Evolutionary conservation across 495 filamentous ascomycete genomes (phyloP).

Genomic region (Aspergillus diversus): DNA sequence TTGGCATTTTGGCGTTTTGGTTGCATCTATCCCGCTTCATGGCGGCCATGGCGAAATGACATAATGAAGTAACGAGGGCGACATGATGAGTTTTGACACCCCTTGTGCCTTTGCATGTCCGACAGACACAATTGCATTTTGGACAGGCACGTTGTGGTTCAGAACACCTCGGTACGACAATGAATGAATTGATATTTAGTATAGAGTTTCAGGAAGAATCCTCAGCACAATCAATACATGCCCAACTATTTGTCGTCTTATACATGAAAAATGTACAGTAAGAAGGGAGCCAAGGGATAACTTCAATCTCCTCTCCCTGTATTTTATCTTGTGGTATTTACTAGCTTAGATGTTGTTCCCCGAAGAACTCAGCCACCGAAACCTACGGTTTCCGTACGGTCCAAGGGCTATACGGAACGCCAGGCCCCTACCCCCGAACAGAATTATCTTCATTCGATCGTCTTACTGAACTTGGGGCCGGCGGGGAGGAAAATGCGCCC

Average conservation of each 20-base stretch:
- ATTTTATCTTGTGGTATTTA: no score
- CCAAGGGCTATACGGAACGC: no score
- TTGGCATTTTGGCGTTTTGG: slow-evolving; percentile 43
- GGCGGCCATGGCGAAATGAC: slow-evolving; percentile 39
- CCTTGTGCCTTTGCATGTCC: slow-evolving; percentile 16
- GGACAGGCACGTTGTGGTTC: slow-evolving; percentile 18
- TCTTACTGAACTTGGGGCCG: slow-evolving; percentile 34
- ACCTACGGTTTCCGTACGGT: no score
- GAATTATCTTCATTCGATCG: slow-evolving; percentile 17
- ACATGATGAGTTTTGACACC: slow-evolving; percentile 26
- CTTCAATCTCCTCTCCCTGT: no score
- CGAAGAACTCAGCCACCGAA: no score
- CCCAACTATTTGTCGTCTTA: neutral
- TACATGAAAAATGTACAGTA: slow-evolving; percentile 12
- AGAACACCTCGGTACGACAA: slow-evolving; percentile 17
- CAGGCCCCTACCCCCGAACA: neutral
- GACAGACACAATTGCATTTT: slow-evolving; percentile 19
- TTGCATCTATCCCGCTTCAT: slow-evolving; percentile 35
- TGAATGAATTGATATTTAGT: slow-evolving; percentile 24
- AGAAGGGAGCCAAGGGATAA: no score
- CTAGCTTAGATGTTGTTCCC: no score
- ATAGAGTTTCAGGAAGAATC: neutral
- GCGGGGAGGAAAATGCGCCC: slow-evolving; percentile 40
- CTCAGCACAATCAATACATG: neutral
- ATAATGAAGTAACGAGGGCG: slow-evolving; percentile 41